These are phyloP conservation scores for Boletus rex-veris DNA, from an alignment of 768 basidiomycete species.

Conservation along the genomic window DNA sequence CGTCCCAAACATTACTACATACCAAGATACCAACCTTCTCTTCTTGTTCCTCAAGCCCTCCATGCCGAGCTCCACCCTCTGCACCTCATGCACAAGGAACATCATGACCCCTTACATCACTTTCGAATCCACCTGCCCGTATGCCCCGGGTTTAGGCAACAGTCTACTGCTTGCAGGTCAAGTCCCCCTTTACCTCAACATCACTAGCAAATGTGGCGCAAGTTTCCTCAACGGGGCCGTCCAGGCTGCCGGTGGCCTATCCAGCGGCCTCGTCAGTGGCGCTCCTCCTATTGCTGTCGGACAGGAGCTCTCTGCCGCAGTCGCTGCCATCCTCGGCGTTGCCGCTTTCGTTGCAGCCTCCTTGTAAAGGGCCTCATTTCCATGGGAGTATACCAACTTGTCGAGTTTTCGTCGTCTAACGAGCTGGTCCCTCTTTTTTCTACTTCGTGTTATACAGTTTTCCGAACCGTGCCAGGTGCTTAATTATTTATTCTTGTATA, in stretches of 20 bases:
- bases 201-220: conserved; percentile 62
- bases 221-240: conserved; percentile 68
- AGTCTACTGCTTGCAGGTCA: conserved; percentile 69
- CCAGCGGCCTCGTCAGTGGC: conserved; percentile 33
- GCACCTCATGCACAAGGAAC: conserved; percentile 78
- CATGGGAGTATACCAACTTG: conserved; percentile 15
- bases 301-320: conserved; percentile 26
- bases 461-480: neutral
- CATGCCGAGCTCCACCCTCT: conserved; percentile 52
- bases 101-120: conserved; percentile 73
- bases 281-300: conserved; percentile 25
- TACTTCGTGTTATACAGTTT: conserved; percentile 10
- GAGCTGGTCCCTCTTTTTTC: conserved; percentile 21
- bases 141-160: conserved; percentile 66
- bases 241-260: conserved; percentile 63
- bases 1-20: conserved; percentile 54
- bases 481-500: conserved; percentile 17
- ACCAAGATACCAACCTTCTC: conserved; percentile 56
- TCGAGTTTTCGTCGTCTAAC: conserved; percentile 18
- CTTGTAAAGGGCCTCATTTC: conserved; percentile 14
- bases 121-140: conserved; percentile 69
- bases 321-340: conserved; percentile 33
- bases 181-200: conserved; percentile 55
- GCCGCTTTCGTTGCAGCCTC: conserved; percentile 32
- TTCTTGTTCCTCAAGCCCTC: conserved; percentile 74